Evolutionary conservation across 2,329 filamentous ascomycete species (phyloP), one percentile per base, ranked within the genome.

Genomic region (Penicillium concentricum): DNA sequence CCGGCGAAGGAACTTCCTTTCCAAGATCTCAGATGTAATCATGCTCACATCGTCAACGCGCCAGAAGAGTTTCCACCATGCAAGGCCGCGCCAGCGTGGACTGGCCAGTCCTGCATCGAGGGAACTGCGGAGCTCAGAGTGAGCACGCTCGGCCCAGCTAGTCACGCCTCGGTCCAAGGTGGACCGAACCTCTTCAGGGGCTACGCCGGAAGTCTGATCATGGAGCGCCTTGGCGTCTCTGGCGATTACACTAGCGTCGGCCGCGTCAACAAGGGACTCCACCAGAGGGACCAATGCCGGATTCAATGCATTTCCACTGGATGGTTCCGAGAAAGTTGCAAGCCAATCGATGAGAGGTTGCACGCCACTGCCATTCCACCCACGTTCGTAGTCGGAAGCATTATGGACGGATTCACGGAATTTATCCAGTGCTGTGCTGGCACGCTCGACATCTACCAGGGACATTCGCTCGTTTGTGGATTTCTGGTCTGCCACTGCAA

Each of bases 41-140:
- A 93, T 89, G 3, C 86, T 85, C 12, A 97, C 91, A 67, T 97
- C 93, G 69, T 97, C 93, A 24, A 94, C 92, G 20, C 91, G 86
- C 92, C 92, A 96, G 70, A 96, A 92, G 0, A 97, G 82, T 72
- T 96, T 96, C 89, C 91, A 97, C 92, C 93, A 97, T 16, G 87
- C 83, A 4, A 96, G 79, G 61, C 89, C 88, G 26, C 85, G 84
- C 93, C 93, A 97, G 38, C 86, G 81, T 18, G 78, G 81, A n/a
- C 89, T 86, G 0, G 83, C 79, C 65, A 97, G 93, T 0, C 91
- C 92, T 43, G 85, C 77, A 62, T 93, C 88, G 2, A 97, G 84
- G 64, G 92, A 84, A 49, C 88, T 83, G 60, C 91, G 90, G 8
- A 97, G 82, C 73, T 97, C 93, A 0, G 86, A 82, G 70, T 97